phyloP scores from a whole-genome alignment of 176 grass and related monocot species.

The Carex littledalei region DNA sequence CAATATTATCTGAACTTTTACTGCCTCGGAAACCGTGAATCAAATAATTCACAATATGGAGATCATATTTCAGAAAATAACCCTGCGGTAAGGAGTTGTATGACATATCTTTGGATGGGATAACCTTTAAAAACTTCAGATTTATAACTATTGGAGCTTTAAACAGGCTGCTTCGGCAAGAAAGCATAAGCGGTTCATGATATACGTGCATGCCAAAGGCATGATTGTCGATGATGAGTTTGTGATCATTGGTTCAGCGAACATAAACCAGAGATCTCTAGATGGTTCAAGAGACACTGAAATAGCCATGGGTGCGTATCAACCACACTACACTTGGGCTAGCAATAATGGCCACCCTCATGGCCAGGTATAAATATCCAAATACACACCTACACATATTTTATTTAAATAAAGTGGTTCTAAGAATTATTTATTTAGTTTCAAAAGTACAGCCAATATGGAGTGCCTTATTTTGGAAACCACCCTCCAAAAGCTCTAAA shows the following conservation, averaged over 20 bases:
- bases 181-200: constrained; percentile 62
- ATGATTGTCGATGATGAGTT: constrained; percentile 96
- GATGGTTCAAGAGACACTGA: constrained; percentile 77
- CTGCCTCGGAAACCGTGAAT: constrained; percentile 78
- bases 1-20: constrained; percentile 81
- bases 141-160: neutral
- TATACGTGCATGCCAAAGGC: constrained; percentile 90
- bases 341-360: neutral
- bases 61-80: constrained; percentile 8
- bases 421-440: neutral
- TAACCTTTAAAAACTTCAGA: neutral
- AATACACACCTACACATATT: neutral
- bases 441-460: too few relatives aligned
- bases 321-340: constrained; percentile 37
- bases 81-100: constrained; percentile 7
- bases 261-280: constrained; percentile 87
- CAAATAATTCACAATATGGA: neutral
- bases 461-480: neutral
- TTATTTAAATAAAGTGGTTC: neutral
- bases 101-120: neutral
- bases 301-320: constrained; percentile 77
- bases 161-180: constrained; percentile 18
- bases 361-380: constrained; percentile 36
- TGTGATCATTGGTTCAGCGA: constrained; percentile 81
- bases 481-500: neutral